phyloP scores from a whole-genome alignment of 805 yeast species.

The Candida adriatica region DNA sequence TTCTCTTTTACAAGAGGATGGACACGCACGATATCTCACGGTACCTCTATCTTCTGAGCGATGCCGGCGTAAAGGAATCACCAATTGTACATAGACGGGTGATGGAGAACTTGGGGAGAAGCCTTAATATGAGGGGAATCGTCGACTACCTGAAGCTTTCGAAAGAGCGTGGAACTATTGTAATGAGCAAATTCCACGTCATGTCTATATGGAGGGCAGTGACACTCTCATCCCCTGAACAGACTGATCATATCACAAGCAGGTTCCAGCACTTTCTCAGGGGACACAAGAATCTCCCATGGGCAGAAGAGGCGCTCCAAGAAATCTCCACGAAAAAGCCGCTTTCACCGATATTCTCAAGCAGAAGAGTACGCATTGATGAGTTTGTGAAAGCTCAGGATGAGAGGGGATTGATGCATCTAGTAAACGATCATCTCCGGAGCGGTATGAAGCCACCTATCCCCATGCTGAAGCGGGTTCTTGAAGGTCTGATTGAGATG shows the following conservation, averaged over 20 bases:
- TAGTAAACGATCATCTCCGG: conserved; percentile 12
- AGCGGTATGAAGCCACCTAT: conserved; percentile 17
- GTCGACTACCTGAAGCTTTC: conserved; percentile 4
- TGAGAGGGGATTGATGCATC: conserved; percentile 5
- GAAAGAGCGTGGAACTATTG: background rate
- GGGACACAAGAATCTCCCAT: conserved; percentile 1
- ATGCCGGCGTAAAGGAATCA: conserved; percentile 6
- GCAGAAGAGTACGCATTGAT: background rate
- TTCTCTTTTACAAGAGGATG: conserved; percentile 6
- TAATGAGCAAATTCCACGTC: conserved; percentile 3
- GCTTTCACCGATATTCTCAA: background rate
- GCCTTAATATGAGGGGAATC: background rate
- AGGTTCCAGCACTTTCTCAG: conserved; percentile 3
- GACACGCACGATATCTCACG: conserved; percentile 5
- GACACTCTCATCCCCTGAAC: conserved; percentile 1
- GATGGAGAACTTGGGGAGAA: conserved; percentile 4
- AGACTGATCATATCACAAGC: conserved; percentile 1
- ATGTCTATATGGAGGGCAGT: conserved; percentile 6
- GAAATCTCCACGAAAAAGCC: background rate
- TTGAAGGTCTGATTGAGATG: conserved; percentile 8
- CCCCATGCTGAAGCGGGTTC: conserved; percentile 4
- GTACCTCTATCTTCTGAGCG: conserved; percentile 8
- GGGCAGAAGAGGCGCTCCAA: conserved; percentile 3
- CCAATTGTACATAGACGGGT: conserved; percentile 2
- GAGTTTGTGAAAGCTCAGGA: background rate